phyloP scores from a whole-genome alignment of 148 eudicot species.

The Vaccinium darrowii region DNA sequence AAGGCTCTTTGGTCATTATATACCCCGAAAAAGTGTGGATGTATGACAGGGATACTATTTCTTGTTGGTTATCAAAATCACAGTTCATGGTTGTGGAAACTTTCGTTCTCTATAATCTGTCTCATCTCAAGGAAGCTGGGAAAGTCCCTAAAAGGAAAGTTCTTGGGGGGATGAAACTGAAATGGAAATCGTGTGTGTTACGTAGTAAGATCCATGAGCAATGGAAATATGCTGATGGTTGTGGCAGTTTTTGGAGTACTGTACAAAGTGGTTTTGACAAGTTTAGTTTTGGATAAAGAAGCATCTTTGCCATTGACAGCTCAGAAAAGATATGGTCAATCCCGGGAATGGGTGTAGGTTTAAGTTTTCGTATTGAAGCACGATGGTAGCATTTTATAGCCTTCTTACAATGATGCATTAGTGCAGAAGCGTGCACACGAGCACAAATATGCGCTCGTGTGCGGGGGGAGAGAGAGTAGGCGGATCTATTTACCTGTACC shows the following conservation, averaged over 20 bases:
- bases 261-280: neutral
- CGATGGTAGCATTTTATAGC: neutral
- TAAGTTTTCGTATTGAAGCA: neutral
- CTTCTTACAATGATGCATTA: neutral
- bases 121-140: neutral
- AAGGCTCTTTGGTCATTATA: too few relatives aligned
- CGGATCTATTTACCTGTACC: too few relatives aligned
- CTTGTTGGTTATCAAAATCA: neutral
- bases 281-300: neutral
- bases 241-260: neutral
- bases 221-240: neutral
- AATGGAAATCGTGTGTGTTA: neutral
- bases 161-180: neutral
- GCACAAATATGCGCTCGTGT: too few relatives aligned
- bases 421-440: neutral
- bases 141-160: neutral
- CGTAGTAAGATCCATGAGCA: neutral
- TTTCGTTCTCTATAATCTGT: neutral
- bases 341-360: neutral
- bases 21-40: too few relatives aligned
- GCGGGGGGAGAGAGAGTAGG: too few relatives aligned
- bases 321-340: neutral
- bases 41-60: neutral
- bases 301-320: neutral
- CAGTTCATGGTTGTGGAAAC: neutral